Evolutionary conservation across 139 green algal species (phyloP).

Genomic region (Astrephomene gubernaculifera): DNA sequence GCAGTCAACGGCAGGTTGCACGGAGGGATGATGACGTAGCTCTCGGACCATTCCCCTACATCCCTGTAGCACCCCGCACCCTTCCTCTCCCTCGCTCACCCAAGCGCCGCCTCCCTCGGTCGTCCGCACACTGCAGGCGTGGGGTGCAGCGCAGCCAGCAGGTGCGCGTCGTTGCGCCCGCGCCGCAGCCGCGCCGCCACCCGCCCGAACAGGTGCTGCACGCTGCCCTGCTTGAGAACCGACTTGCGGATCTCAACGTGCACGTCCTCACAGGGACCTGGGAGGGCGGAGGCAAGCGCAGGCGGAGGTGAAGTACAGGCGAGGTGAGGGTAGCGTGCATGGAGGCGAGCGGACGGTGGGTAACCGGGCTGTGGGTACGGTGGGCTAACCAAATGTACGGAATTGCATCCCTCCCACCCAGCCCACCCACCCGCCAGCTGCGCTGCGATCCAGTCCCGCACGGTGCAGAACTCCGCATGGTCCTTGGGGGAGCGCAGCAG

Average conservation of each 20-base stretch:
- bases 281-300: background rate
- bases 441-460: slow-evolving; percentile 85
- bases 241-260: slow-evolving; percentile 88
- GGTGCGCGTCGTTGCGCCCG: slow-evolving; percentile 75
- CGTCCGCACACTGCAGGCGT: slow-evolving; percentile 95
- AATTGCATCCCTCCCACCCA: background rate
- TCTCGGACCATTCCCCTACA: no score
- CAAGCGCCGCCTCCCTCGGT: slow-evolving; percentile 58
- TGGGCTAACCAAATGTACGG: background rate
- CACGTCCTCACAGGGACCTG: slow-evolving; percentile 65
- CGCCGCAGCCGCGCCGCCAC: slow-evolving; percentile 78
- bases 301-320: background rate
- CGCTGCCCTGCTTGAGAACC: slow-evolving; percentile 85
- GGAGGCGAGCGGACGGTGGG: no score
- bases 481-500: slow-evolving; percentile 93
- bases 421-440: slow-evolving; percentile 55
- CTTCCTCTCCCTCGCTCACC: no score
- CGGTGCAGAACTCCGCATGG: slow-evolving; percentile 92
- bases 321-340: no score
- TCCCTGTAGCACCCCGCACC: no score
- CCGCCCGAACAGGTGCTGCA: slow-evolving; percentile 97
- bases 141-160: slow-evolving; percentile 86
- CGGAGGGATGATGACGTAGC: no score
- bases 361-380: background rate
- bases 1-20: no score